Evolutionary conservation across 805 yeast genomes (phyloP).

Genomic region (Candida dajiaensis): DNA sequence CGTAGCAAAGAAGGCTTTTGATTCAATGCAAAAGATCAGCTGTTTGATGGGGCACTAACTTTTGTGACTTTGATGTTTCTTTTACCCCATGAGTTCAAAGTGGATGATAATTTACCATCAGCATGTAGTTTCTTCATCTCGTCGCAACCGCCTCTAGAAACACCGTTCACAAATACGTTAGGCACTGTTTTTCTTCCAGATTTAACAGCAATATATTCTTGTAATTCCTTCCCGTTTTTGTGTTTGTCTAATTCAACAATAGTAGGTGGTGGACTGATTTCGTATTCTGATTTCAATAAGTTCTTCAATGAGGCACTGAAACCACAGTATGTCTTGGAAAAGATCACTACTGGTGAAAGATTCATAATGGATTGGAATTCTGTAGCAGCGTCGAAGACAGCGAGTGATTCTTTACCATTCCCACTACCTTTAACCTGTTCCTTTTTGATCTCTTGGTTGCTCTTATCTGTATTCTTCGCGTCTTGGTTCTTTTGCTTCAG

Average conservation of each 20-base stretch:
- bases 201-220: slow-evolving; percentile 56
- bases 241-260: slow-evolving; percentile 83
- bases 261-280: slow-evolving; percentile 63
- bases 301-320: slow-evolving; percentile 67
- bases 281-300: slow-evolving; percentile 55
- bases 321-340: slow-evolving; percentile 60
- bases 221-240: slow-evolving; percentile 68
- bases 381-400: slow-evolving; percentile 40
- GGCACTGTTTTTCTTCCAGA: slow-evolving; percentile 90
- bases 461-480: slow-evolving; percentile 5
- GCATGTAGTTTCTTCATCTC: slow-evolving; percentile 64
- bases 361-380: slow-evolving; percentile 53
- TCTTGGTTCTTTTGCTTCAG: slow-evolving; percentile 14
- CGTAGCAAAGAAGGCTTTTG: neutral
- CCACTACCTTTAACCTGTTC: slow-evolving; percentile 6
- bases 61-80: slow-evolving; percentile 43
- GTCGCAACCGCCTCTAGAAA: slow-evolving; percentile 84
- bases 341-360: slow-evolving; percentile 59
- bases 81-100: slow-evolving; percentile 59
- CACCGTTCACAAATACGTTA: slow-evolving; percentile 69
- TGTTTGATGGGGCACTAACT: slow-evolving; percentile 53
- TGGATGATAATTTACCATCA: slow-evolving; percentile 44
- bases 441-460: neutral
- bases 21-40: slow-evolving; percentile 6
- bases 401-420: neutral